Evolutionary conservation across 1,284 basidiomycete genomes (phyloP).

Genomic region (Cryptococcus floricola): DNA sequence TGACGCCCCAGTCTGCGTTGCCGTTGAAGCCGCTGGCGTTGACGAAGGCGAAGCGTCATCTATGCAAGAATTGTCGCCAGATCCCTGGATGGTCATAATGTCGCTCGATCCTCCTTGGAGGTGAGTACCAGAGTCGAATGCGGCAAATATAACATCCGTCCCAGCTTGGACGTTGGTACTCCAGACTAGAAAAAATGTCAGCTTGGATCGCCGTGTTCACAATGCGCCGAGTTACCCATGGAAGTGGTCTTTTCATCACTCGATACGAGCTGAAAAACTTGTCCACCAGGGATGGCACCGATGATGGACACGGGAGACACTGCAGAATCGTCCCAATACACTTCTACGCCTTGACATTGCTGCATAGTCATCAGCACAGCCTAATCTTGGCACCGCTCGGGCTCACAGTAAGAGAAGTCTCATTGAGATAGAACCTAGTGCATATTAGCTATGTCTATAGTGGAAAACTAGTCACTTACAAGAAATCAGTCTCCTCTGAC

Average conservation of each 20-base stretch:
- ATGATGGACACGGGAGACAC: slow-evolving; percentile 31
- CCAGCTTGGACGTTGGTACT: slow-evolving; percentile 35
- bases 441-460: slow-evolving; percentile 1
- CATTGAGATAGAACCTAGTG: slow-evolving; percentile 34
- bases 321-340: slow-evolving; percentile 32
- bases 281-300: slow-evolving; percentile 41
- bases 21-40: slow-evolving; percentile 15
- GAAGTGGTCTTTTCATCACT: slow-evolving; percentile 10
- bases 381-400: neutral
- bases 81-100: slow-evolving; percentile 24
- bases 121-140: slow-evolving; percentile 27
- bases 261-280: slow-evolving; percentile 31
- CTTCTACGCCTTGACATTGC: slow-evolving; percentile 34
- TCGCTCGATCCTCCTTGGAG: slow-evolving; percentile 34
- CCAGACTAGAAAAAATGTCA: slow-evolving; percentile 15
- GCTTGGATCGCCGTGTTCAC: neutral
- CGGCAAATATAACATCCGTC: slow-evolving; percentile 32
- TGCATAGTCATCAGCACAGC: slow-evolving; percentile 3
- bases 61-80: slow-evolving; percentile 24
- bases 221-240: slow-evolving; percentile 9
- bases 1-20: slow-evolving; percentile 14
- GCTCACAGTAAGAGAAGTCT: slow-evolving; percentile 30
- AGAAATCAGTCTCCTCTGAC: slow-evolving; percentile 24
- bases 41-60: slow-evolving; percentile 32
- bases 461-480: slow-evolving; percentile 14